phyloP scores from a whole-genome alignment of 768 basidiomycete genomes.

The Mycena latifolia region DNA sequence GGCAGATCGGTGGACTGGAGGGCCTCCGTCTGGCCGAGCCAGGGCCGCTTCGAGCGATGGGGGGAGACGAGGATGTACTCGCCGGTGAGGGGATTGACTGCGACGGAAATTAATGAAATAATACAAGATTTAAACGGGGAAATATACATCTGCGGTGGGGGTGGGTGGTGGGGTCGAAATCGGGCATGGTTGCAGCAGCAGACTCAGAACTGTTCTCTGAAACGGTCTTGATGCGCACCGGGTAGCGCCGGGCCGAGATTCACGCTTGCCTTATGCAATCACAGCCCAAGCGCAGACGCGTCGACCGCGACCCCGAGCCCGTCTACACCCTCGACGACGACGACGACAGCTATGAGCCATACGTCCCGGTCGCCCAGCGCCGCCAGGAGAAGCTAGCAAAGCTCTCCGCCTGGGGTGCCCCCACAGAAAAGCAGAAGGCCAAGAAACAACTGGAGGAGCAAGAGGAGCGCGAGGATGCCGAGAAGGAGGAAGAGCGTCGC shows the following conservation, averaged over 20 bases:
- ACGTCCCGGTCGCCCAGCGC: conserved; percentile 89
- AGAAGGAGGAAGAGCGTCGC: conserved; percentile 81
- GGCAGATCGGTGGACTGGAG: conserved; percentile 67
- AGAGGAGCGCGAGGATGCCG: conserved; percentile 80
- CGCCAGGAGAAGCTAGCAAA: conserved; percentile 85
- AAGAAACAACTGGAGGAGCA: conserved; percentile 67
- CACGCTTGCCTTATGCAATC: conserved; percentile 42
- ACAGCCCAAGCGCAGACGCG: conserved; percentile 63
- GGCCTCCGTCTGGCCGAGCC: conserved; percentile 88
- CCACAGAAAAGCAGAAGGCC: conserved; percentile 64
- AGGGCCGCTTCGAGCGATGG: conserved; percentile 91
- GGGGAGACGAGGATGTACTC: conserved; percentile 89
- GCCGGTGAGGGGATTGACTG: conserved; percentile 86
- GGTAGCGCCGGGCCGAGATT: not conserved
- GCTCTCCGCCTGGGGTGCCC: conserved; percentile 72
- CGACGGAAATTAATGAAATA: conserved; percentile 11
- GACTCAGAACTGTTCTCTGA: not conserved
- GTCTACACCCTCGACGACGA: conserved; percentile 73
- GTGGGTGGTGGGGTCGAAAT: conserved; percentile 72
- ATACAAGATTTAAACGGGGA: conserved; percentile 12
- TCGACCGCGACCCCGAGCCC: conserved; percentile 70
- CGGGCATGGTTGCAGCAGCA: conserved; percentile 40
- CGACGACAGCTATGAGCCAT: conserved; percentile 81
- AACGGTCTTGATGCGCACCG: not conserved
- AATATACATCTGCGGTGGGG: conserved; percentile 78